Evolutionary conservation across 2,329 filamentous ascomycete species (phyloP), one percentile per base, ranked within the genome.

Genomic region (Ophiocordyceps unilateralis): DNA sequence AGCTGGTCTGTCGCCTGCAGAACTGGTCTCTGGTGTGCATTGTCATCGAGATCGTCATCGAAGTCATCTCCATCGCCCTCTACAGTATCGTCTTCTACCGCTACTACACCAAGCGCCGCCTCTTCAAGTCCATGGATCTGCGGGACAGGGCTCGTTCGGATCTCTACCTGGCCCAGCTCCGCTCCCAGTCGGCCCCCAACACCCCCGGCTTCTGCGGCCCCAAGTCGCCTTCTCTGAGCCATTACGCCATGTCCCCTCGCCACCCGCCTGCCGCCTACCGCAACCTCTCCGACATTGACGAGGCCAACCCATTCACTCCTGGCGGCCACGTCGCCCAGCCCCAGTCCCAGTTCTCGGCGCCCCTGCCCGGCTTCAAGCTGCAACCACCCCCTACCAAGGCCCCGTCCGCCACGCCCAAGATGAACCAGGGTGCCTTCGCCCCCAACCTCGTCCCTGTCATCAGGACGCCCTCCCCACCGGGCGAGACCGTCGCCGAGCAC

Each of bases 1-100:
- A 77, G 22, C 80, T 98, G 41, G 74, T 96, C 51, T 98, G 91
- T 68, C 82, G 89, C 54, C 76, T 98, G 55, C 66, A 95, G 47
- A 91, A 93, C 66, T 98, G 91, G 91, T 75, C 82, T 36, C 72
- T 98, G 49, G 83, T 98, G 59, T 98, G 91, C 73, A 88, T 88
- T 65, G 82, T 98, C 58, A 96, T 98, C 60, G 91, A 98, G 64
- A 73, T 98, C 51, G 83, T 95, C 47, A 74, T 98, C 53, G 91
- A 96, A 58, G 75, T 84, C 51, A 81, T 96, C 57, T 86, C 83
- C 57, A 93, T 98, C 60, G 70, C 78, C 43, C 84, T 98, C 55
- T 98, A 98, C 72, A 86, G 76, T 56, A 74, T 95, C 57, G 79
- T 95, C 60, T 95, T 96, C 70, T 96, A 93, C 72, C 83, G 91